Evolutionary conservation across 768 basidiomycete species (phyloP).

Genomic region (Phylloporus arenicola): DNA sequence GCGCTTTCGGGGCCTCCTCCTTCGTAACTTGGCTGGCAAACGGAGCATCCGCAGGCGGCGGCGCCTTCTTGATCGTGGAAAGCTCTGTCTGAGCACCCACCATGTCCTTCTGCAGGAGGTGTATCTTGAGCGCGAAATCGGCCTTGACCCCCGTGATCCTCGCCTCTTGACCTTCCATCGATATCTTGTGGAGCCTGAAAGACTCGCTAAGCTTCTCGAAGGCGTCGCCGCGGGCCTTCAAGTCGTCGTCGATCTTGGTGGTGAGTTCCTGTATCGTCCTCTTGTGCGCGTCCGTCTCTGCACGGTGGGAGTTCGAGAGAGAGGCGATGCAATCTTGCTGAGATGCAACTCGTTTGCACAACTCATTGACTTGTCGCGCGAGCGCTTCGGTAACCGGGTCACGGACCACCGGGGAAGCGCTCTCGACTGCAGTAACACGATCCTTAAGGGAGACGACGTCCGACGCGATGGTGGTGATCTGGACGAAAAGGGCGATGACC

Average conservation of each 20-base stretch:
- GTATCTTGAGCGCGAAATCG: constrained; percentile 14
- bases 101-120: constrained; percentile 15
- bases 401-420: not conserved
- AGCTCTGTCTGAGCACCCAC: constrained; percentile 7
- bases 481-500: not conserved
- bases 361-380: constrained; percentile 3
- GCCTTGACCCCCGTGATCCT: constrained; percentile 11
- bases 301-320: constrained; percentile 8
- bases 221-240: constrained; percentile 3
- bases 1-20: constrained; percentile 4
- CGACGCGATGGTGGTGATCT: constrained; percentile 4
- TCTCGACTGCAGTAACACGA: constrained; percentile 15
- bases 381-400: constrained; percentile 2
- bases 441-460: constrained; percentile 15
- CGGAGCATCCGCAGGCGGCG: not conserved
- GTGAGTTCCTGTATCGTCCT: constrained; percentile 12
- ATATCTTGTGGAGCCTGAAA: not conserved
- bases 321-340: constrained; percentile 11
- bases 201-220: constrained; percentile 5
- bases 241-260: constrained; percentile 6
- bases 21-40: constrained; percentile 2
- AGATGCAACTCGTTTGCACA: constrained; percentile 6
- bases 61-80: constrained; percentile 2
- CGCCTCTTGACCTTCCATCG: constrained; percentile 14
- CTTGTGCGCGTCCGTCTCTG: not conserved